phyloP scores from a whole-genome alignment of 768 basidiomycete species.

The Trametes sanguinea region DNA sequence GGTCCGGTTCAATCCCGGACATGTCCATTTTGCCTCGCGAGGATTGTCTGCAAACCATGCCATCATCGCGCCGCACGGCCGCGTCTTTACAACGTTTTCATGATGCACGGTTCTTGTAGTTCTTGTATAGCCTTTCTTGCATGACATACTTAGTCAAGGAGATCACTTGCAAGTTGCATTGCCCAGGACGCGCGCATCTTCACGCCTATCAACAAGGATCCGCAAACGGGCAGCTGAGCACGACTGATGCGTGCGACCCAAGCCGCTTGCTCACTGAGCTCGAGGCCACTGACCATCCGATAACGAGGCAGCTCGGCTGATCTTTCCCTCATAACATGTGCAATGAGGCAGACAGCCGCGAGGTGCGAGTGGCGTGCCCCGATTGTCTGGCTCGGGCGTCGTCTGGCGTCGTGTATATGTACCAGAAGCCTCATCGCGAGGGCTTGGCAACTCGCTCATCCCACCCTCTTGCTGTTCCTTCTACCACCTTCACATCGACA shows the following conservation, averaged over 20 bases:
- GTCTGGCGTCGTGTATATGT: background rate
- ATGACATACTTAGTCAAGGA: too few species aligned
- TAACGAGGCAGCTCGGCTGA: background rate
- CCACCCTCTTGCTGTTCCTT: too few species aligned
- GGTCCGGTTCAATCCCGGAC: conserved; percentile 19
- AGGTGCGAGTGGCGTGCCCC: background rate
- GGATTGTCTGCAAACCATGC: too few species aligned
- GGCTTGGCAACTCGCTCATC: background rate
- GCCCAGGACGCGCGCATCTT: too few species aligned
- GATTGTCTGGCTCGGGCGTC: too few species aligned
- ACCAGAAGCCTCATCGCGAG: background rate
- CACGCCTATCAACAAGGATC: background rate
- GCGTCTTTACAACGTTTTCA: too few species aligned
- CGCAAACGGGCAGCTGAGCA: background rate
- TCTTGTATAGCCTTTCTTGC: too few species aligned
- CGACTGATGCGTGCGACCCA: background rate
- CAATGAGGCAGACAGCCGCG: background rate
- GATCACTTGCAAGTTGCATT: too few species aligned
- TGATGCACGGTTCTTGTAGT: too few species aligned
- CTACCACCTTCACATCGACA: background rate
- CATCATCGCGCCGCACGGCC: too few species aligned
- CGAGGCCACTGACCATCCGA: background rate
- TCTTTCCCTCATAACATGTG: background rate
- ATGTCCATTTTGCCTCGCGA: background rate
- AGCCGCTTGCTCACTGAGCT: background rate